Evolutionary conservation across 2,329 filamentous ascomycete species (phyloP).

Genomic region (Calonectria pseudoreteaudii): DNA sequence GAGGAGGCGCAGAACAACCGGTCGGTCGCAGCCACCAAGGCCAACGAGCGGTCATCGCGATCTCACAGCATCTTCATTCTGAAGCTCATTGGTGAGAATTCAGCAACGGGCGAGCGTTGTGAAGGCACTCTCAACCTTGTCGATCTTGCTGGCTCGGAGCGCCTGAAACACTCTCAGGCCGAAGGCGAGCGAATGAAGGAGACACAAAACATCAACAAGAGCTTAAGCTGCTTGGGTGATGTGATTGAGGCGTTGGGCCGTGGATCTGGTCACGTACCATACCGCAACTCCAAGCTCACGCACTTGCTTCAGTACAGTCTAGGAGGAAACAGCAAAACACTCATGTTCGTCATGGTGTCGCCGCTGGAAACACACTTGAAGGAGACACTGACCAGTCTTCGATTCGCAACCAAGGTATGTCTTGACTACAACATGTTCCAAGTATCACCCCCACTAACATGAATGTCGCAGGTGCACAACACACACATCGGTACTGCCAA

Average conservation of each 20-base stretch:
- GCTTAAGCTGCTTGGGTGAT: slow-evolving; percentile 89
- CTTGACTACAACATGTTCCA: background rate
- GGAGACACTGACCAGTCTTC: slow-evolving; percentile 93
- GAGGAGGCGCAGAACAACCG: slow-evolving; percentile 85
- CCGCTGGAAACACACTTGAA: slow-evolving; percentile 90
- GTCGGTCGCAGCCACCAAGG: slow-evolving; percentile 95
- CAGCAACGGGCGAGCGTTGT: slow-evolving; percentile 82
- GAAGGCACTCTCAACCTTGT: slow-evolving; percentile 96
- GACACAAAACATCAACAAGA: slow-evolving; percentile 98
- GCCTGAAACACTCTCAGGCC: slow-evolving; percentile 86
- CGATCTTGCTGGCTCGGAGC: slow-evolving; percentile 92
- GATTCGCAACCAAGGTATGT: slow-evolving; percentile 92
- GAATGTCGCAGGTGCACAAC: slow-evolving; percentile 74
- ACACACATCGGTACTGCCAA: slow-evolving; percentile 93
- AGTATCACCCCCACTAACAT: slow-evolving; percentile 24
- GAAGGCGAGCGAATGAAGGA: slow-evolving; percentile 91
- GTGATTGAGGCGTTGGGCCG: slow-evolving; percentile 94
- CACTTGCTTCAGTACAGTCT: slow-evolving; percentile 95
- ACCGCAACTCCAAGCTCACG: slow-evolving; percentile 96
- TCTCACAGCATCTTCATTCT: slow-evolving; percentile 98
- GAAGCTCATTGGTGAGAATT: slow-evolving; percentile 78
- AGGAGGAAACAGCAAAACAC: slow-evolving; percentile 94
- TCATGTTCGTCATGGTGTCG: slow-evolving; percentile 99
- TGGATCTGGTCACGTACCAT: slow-evolving; percentile 87
- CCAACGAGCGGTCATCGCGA: slow-evolving; percentile 93